Base-by-base conservation (phyloP, 2,329 filamentous ascomycete species). In the Colletotrichum echinochloae region DNA sequence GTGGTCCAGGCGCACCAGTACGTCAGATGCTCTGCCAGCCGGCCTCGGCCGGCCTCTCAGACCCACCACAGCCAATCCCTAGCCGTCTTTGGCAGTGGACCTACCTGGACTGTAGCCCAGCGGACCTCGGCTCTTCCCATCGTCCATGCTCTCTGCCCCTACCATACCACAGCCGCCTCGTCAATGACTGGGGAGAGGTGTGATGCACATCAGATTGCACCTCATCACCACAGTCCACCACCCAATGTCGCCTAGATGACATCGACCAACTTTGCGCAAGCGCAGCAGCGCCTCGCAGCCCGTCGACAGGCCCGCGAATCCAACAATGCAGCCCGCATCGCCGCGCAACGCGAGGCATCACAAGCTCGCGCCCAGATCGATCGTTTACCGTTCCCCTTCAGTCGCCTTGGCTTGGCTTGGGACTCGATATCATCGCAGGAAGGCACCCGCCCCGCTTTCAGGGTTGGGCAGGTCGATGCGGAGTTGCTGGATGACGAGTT, bases 401-500 rank as follows among this genome's bases (percentile, higher is more conserved):
- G 88, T 79, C 84, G 84, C 71, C 78, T 92, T 62, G 86, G 86
- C 83, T 41, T 78, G 46, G 82, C 89, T 65, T 97, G 92, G 94
- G 89, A 94, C 77, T 83, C 87, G 5, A 83, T 95, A 51, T 89
- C 89, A 48, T 91, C 92, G 7, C 90, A 92, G 71, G 91, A 94
- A 77, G 94, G 94, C 54, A 95, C 93, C 30, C 86, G 90, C 20
- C 95, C 96, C 6, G 91, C 93, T 14, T 98, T 97, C 79, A 91
- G 96, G 64, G 96, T 99, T 35, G 94, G 95, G 35, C 96, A 99
- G 82, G 94, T 98, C 52, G 96, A 99, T 80, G 94, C 96, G 46
- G 96, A 98, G 80, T 85, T 99, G 60, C 87, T 99, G 23, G 96
- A 99, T 80, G 94, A 97, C 78, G 96, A 98, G 83, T 86, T 99